phyloP scores from a whole-genome alignment of 192 early-diverging fungal species.

The Backusella westeae region DNA sequence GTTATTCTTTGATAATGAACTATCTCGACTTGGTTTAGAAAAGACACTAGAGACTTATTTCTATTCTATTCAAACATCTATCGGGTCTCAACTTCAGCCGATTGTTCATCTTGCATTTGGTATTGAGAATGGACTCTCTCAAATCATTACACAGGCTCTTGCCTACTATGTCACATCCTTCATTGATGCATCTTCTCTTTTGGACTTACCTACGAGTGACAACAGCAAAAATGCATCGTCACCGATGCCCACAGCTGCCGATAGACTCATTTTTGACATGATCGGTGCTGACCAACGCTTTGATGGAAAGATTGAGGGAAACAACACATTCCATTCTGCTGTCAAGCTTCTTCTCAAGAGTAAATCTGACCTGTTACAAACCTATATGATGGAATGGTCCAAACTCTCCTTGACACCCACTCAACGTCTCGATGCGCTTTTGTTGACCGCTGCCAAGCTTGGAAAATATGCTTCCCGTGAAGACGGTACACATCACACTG shows the following conservation, averaged over 20 bases:
- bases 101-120: slow-evolving; percentile 23
- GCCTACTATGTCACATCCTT: slow-evolving; percentile 16
- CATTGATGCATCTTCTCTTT: not conserved
- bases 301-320: slow-evolving; percentile 23
- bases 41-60: slow-evolving; percentile 10
- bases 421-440: slow-evolving; percentile 3
- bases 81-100: slow-evolving; percentile 25
- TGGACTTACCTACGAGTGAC: not conserved
- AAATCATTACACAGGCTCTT: slow-evolving; percentile 11
- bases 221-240: not conserved
- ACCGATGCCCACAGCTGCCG: not conserved
- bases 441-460: not conserved
- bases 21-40: slow-evolving; percentile 1
- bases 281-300: slow-evolving; percentile 16
- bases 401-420: not conserved
- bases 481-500: not conserved
- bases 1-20: slow-evolving; percentile 22
- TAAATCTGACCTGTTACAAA: slow-evolving; percentile 16
- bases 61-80: slow-evolving; percentile 10
- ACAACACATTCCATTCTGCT: slow-evolving; percentile 15
- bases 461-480: not conserved
- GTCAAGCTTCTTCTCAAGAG: slow-evolving; percentile 19
- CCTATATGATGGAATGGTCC: slow-evolving; percentile 13
- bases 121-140: slow-evolving; percentile 8
- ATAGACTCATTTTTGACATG: slow-evolving; percentile 7